Percentiles rank a stretch among this genome's conserved stretches.
phyloP scores from a whole-genome alignment of 371 early-diverging fungal genomes.

The Circinella umbellata region DNA sequence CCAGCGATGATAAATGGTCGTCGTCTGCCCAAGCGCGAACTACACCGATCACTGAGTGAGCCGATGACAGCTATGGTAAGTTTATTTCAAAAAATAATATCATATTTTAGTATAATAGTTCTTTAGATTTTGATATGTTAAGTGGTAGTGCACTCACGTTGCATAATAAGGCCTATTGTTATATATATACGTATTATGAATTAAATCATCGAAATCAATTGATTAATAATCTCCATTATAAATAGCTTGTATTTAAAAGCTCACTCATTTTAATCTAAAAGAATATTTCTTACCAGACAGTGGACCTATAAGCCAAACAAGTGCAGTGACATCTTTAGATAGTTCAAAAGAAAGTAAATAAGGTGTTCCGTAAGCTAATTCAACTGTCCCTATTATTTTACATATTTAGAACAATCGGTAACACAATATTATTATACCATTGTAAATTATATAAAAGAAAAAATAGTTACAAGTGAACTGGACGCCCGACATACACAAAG shows the following conservation, averaged over 20 bases:
- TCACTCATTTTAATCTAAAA: too few relatives aligned
- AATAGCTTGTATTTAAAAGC: too few relatives aligned
- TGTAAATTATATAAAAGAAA: too few relatives aligned
- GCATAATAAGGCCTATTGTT: conserved; percentile 16
- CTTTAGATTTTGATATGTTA: too few relatives aligned
- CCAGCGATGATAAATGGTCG: conserved; percentile 62
- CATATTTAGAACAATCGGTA: background rate
- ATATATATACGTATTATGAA: too few relatives aligned
- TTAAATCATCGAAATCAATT: too few relatives aligned
- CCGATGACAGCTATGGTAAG: conserved; percentile 44
- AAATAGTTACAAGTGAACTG: conserved; percentile 64
- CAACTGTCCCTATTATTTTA: conserved; percentile 55
- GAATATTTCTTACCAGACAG: conserved; percentile 54
- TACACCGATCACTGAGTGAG: conserved; percentile 61
- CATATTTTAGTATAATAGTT: too few relatives aligned
- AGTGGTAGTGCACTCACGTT: background rate
- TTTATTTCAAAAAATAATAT: too few relatives aligned
- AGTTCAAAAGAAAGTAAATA: conserved; percentile 73
- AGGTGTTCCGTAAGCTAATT: conserved; percentile 76
- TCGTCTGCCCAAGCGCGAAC: conserved; percentile 56
- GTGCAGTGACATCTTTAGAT: conserved; percentile 64
- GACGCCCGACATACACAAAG: conserved; percentile 67
- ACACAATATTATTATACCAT: too few relatives aligned
- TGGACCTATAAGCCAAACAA: conserved; percentile 86
- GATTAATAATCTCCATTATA: too few relatives aligned